Base-by-base conservation (phyloP, 768 basidiomycete species). In the Fistulinella prunicolor region DNA sequence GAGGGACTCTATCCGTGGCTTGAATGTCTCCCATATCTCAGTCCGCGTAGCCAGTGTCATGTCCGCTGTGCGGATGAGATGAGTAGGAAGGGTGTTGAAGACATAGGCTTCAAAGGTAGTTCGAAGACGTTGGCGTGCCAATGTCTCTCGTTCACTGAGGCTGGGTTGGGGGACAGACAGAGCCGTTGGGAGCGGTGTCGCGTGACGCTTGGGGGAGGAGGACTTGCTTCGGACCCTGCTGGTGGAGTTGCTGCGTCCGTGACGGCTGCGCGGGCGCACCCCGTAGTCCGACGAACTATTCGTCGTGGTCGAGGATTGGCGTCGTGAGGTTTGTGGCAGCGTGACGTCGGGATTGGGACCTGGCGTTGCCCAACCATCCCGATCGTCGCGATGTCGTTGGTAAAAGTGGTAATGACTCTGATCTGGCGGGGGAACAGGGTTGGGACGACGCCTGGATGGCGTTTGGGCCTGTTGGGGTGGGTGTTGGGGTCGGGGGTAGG, bases 81-180 rank as follows among this genome's bases (percentile, higher is more conserved):
- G 38, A 2, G 59, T 61, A 6, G 62, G 59, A 16, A 62, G 47
- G n/a, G 57, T 50, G 34, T 57, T 63, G 49, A 57, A 59, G 32
- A 63, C 47, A 22, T 63, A 56, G 8, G 52, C 47, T n/a, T 62
- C 61, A 50, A 62, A 63, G 16, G 55, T 54, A 35, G 46, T 47
- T 26, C 49, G 46, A 13, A 61, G 51, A 36, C 57, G 54, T 20
- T 60, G 57, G 17, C 60, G 60, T 21, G 32, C 48, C 29, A 63
- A 20, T 9, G 48, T 23, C 44, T 57, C 57, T n/a, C 54, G 57
- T 24, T 61, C 61, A 3, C 38, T 40, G 41, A 61, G 60, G 35
- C 36, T 61, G 16, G 6, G 61, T n/a, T 62, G 54, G 8, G 41
- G 57, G 32, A 61, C n/a, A 20, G 49, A 4, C 9, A 40, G 45